Evolutionary conservation across 768 basidiomycete genomes (phyloP), one percentile per base, ranked within the genome.

Genomic region (Termitomyces heimii): DNA sequence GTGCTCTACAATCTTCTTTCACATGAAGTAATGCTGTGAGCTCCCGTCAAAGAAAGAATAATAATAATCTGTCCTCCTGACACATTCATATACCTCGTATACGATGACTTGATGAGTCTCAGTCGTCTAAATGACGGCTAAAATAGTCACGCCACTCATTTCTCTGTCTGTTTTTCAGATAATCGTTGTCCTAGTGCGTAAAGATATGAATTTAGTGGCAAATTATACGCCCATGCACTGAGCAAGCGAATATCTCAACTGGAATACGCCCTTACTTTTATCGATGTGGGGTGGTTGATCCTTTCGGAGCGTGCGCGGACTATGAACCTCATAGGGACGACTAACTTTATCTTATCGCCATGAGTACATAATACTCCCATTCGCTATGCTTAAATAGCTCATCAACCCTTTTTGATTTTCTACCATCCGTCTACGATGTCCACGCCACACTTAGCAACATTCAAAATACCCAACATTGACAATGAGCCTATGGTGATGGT

Each of bases 401-500:
- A 35, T 56, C n/a, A 28, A 29, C 50, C 44, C 28, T 12, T 59
- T 44, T 9, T 22, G 5, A 22, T 24, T 5, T 43, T 43, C 24
- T 28, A 26, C 43, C 42, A 31, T 32, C 60, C 58, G 63, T 66
- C 67, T 66, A 75, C 65, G 67, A 88, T 88, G 86, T 67, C 82
- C 42, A 81, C 79, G 55, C 84, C 90, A 47, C 88, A 90, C 66
- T 85, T 96, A 47, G 94, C 91, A 20, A 64, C 83, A 4, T 97
- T 95, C 85, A 88, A 86, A 68, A 82, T 93, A 56, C 96, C 96
- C 22, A 77, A 72, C 24, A 78, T 94, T 67, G 81, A 89, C 55
- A 99, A 99, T 85, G 97, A 98, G 74, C 90, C 92, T 42, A 89
- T 98, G 89, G 92, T 92, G 64, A 65, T 78, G 68, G 9, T 16